Conservation (phyloP, 495 filamentous ascomycete genomes). For the Cercophora scortea region DNA sequence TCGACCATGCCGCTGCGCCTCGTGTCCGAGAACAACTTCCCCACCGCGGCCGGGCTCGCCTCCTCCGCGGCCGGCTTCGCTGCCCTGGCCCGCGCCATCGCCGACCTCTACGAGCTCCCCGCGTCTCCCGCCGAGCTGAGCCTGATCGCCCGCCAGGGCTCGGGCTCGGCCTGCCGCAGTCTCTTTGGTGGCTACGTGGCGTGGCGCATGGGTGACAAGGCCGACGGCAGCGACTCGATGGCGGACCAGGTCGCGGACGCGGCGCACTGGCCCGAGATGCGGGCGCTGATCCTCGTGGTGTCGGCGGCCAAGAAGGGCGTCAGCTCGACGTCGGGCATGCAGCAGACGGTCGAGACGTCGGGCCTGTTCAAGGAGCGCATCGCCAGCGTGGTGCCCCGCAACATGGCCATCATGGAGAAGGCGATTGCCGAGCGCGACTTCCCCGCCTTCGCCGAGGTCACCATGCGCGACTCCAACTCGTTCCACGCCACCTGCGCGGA, state of each 20-base stretch:
- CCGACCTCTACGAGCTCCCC: slow-evolving; percentile 80
- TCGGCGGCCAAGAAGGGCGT: slow-evolving; percentile 93
- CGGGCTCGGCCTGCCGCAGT: slow-evolving; percentile 84
- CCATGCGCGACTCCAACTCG: slow-evolving; percentile 91
- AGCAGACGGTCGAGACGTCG: slow-evolving; percentile 85
- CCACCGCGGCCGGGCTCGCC: slow-evolving; percentile 93
- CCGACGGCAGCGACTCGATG: slow-evolving; percentile 73
- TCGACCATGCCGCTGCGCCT: slow-evolving; percentile 67
- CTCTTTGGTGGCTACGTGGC: slow-evolving; percentile 94
- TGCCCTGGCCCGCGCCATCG: slow-evolving; percentile 85
- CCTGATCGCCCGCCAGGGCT: slow-evolving; percentile 88
- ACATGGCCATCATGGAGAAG: slow-evolving; percentile 81
- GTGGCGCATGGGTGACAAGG: slow-evolving; percentile 67
- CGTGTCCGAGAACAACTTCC: slow-evolving; percentile 96
- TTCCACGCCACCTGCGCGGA: slow-evolving; percentile 96
- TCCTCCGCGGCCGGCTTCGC: slow-evolving; percentile 91
- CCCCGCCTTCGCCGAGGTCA: slow-evolving; percentile 75
- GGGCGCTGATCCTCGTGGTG: slow-evolving; percentile 81
- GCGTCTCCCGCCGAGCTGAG: slow-evolving; percentile 71
- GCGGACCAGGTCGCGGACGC: slow-evolving; percentile 82
- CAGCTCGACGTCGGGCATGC: slow-evolving; percentile 86
- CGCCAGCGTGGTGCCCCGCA: slow-evolving; percentile 62
- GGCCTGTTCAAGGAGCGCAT: slow-evolving; percentile 70
- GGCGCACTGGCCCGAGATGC: slow-evolving; percentile 91
- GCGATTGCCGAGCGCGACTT: slow-evolving; percentile 76